Percentiles rank a stretch among this genome's conserved stretches.
phyloP scores from a whole-genome alignment of 2,329 filamentous ascomycete species.

The Diaporthe batatas region DNA sequence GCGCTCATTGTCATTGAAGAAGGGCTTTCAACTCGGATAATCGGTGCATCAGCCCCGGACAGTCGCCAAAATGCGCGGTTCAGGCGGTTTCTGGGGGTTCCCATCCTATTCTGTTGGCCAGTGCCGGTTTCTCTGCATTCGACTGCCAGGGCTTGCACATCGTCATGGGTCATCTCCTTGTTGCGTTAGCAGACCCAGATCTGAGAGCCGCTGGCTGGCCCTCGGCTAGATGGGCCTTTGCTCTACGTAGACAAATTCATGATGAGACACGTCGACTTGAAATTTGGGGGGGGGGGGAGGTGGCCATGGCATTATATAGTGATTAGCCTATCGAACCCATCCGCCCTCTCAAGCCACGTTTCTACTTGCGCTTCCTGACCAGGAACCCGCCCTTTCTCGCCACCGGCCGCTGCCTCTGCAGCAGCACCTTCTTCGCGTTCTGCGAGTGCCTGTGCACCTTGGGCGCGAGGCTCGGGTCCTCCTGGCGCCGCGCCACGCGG shows the following conservation, averaged over 20 bases:
- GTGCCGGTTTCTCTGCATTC: not conserved
- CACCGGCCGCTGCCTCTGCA: constrained; percentile 59
- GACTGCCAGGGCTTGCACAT: no score
- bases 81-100: no score
- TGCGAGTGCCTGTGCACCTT: constrained; percentile 58
- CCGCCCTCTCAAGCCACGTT: not conserved
- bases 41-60: not conserved
- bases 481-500: constrained; percentile 59
- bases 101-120: no score
- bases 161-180: not conserved
- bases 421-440: constrained; percentile 58
- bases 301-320: no score
- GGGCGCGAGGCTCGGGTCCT: constrained; percentile 64
- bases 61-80: not conserved
- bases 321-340: not conserved
- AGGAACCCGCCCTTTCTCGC: constrained; percentile 62
- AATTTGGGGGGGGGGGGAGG: no score
- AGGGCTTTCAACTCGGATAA: not conserved
- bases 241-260: not conserved
- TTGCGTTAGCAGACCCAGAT: not conserved
- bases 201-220: not conserved
- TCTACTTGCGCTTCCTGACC: constrained; percentile 49
- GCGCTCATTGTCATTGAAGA: not conserved
- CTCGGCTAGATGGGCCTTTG: not conserved
- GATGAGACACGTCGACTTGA: not conserved